Evolutionary conservation across 352 stramenopile species (phyloP).

Genomic region (Peronospora farinosa): DNA sequence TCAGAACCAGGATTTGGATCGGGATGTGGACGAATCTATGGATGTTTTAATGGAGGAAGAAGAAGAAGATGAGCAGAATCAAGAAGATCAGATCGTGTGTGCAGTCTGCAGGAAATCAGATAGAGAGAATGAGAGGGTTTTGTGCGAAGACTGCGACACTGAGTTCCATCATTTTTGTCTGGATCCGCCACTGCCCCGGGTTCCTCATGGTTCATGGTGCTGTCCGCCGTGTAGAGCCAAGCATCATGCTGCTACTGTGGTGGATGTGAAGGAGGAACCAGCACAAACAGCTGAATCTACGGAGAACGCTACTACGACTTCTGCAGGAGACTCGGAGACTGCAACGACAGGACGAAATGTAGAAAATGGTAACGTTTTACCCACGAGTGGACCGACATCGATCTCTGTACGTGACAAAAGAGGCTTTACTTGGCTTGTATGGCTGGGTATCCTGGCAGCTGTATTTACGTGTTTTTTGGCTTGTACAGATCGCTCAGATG

Average conservation of each 20-base stretch:
- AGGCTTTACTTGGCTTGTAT: not conserved
- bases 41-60: conserved; percentile 28
- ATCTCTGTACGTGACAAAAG: conserved; percentile 9
- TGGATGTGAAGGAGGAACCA: conserved; percentile 23
- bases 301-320: not conserved
- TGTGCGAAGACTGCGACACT: conserved; percentile 53
- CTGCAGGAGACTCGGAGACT: not conserved
- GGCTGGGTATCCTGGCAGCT: not conserved
- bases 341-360: not conserved
- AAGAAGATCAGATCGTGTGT: conserved; percentile 29
- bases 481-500: conserved; percentile 34
- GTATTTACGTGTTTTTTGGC: not conserved
- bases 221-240: conserved; percentile 38
- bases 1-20: not conserved
- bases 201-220: conserved; percentile 53
- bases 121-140: conserved; percentile 35
- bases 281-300: not conserved
- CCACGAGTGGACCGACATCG: conserved; percentile 13
- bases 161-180: conserved; percentile 66
- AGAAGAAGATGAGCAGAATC: conserved; percentile 1
- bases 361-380: not conserved
- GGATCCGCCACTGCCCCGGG: conserved; percentile 31
- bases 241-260: conserved; percentile 1
- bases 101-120: conserved; percentile 37
- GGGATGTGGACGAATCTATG: conserved; percentile 4